Conservation (phyloP, 1,139 yeast species). For the Scheffersomyces insectosa region DNA sequence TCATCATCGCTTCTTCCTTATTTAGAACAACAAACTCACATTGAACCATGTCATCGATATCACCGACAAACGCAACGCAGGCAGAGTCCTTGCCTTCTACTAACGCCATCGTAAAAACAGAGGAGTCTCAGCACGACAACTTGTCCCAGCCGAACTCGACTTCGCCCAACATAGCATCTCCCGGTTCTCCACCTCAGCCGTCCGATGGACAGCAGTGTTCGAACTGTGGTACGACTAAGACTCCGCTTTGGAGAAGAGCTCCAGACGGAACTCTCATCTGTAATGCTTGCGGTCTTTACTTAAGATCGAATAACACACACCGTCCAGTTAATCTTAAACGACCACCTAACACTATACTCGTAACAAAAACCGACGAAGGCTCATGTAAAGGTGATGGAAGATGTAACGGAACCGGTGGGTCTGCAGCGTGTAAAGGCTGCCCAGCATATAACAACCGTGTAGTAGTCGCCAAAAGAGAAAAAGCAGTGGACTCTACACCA, state of each 20-base stretch:
- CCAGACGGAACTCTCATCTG: slow-evolving; percentile 67
- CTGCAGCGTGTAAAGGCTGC: slow-evolving; percentile 77
- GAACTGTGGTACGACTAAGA: slow-evolving; percentile 67
- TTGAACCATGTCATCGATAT: no score
- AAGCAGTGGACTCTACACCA: neutral
- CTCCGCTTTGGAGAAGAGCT: slow-evolving; percentile 71
- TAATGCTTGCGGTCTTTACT: slow-evolving; percentile 70
- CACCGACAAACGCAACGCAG: no score
- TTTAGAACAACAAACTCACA: no score
- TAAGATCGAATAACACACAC: slow-evolving; percentile 53
- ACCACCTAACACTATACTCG: slow-evolving; percentile 59
- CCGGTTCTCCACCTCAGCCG: slow-evolving; percentile 1
- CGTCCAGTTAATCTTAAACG: slow-evolving; percentile 64
- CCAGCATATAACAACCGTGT: slow-evolving; percentile 79
- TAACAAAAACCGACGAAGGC: slow-evolving; percentile 49
- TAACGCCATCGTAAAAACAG: neutral
- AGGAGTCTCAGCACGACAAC: neutral
- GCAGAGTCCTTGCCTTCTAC: neutral
- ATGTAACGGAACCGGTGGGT: slow-evolving; percentile 87
- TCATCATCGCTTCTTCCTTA: neutral
- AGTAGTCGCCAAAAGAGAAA: slow-evolving; percentile 24
- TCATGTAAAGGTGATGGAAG: slow-evolving; percentile 82
- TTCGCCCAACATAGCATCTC: neutral
- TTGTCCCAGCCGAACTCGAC: neutral
- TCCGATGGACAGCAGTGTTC: slow-evolving; percentile 53